These are phyloP conservation scores for Corynespora cassiicola DNA, from an alignment of 2,329 filamentous ascomycete genomes.

Conservation along the genomic window DNA sequence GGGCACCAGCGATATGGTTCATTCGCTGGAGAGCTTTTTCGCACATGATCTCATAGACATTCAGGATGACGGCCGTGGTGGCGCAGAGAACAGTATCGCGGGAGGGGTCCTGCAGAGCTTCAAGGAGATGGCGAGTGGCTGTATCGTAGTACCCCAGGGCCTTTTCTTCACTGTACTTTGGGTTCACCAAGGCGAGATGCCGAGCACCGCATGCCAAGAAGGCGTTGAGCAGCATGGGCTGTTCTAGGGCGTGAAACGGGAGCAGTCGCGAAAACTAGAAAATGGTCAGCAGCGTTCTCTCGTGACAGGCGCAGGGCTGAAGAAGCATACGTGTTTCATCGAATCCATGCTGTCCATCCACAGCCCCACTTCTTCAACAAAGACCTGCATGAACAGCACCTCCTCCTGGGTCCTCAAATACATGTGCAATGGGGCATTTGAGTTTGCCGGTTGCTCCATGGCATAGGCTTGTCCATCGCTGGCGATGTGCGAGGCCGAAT, in stretches of 20 bases:
- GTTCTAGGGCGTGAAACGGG: slow-evolving; percentile 81
- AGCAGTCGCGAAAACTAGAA: slow-evolving; percentile 76
- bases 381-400: slow-evolving; percentile 88
- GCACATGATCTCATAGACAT: slow-evolving; percentile 93
- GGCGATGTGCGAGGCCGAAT: slow-evolving; percentile 28
- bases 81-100: slow-evolving; percentile 85
- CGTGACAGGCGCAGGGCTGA: neutral
- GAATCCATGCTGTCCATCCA: slow-evolving; percentile 96
- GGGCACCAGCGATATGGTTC: slow-evolving; percentile 86
- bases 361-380: slow-evolving; percentile 85
- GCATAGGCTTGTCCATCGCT: slow-evolving; percentile 40
- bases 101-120: slow-evolving; percentile 81
- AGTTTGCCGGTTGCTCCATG: slow-evolving; percentile 42
- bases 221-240: slow-evolving; percentile 88
- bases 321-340: slow-evolving; percentile 69
- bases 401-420: slow-evolving; percentile 79
- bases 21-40: slow-evolving; percentile 80
- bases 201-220: slow-evolving; percentile 87
- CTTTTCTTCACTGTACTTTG: slow-evolving; percentile 75
- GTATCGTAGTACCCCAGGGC: slow-evolving; percentile 85
- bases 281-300: slow-evolving; percentile 16
- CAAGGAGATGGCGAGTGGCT: slow-evolving; percentile 78
- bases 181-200: slow-evolving; percentile 75
- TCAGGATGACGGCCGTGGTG: slow-evolving; percentile 84
- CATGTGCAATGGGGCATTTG: slow-evolving; percentile 54